Percentiles rank a stretch among this genome's conserved stretches.
Evolutionary conservation across 179 eudicot species (phyloP).

Genomic region (Beta lomatogona): DNA sequence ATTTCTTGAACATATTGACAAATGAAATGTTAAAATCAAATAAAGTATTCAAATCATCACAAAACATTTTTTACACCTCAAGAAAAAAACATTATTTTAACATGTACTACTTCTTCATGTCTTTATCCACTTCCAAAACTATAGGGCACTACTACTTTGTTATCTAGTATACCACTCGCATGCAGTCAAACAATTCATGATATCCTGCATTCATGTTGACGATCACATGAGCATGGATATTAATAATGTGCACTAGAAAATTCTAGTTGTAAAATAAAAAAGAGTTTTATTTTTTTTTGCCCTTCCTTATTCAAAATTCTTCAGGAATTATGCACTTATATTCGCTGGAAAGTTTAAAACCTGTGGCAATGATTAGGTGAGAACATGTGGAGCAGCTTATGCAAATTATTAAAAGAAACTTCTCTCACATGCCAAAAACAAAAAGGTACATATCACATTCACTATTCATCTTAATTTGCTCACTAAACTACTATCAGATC

Average conservation of each 20-base stretch:
- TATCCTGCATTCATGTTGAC: not conserved
- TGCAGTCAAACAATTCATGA: not conserved
- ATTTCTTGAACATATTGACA: too few relatives aligned
- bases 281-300: too few relatives aligned
- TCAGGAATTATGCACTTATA: conserved; percentile 11
- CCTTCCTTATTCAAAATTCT: not conserved
- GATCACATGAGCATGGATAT: not conserved
- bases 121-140: too few relatives aligned
- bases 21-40: too few relatives aligned
- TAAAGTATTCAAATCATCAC: too few relatives aligned
- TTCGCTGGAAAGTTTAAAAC: conserved; percentile 14
- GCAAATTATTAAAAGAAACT: conserved; percentile 12
- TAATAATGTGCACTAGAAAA: not conserved
- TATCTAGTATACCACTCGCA: not conserved
- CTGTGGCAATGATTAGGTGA: conserved; percentile 22
- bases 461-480: too few relatives aligned
- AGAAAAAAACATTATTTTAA: too few relatives aligned
- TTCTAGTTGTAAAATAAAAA: not conserved
- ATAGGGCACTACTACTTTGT: too few relatives aligned
- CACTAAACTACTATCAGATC: too few relatives aligned
- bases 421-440: conserved; percentile 17
- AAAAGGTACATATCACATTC: too few relatives aligned
- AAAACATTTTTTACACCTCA: too few relatives aligned
- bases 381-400: conserved; percentile 15
- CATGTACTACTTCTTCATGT: too few relatives aligned